Evolutionary conservation across 495 filamentous ascomycete genomes (phyloP).

Genomic region (Penicillium malachiteum): DNA sequence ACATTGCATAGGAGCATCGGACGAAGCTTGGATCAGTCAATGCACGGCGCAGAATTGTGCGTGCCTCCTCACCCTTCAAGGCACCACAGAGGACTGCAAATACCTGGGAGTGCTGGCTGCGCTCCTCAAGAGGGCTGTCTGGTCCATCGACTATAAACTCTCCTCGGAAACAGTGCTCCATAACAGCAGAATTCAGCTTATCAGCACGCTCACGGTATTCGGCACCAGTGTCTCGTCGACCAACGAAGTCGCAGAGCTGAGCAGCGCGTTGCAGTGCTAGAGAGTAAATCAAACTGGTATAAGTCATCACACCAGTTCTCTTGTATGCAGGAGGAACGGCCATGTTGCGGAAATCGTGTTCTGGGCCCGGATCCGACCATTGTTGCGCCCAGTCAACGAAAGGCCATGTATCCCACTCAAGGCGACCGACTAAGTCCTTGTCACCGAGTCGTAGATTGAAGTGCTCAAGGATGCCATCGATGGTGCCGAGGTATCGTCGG

Average conservation of each 20-base stretch:
- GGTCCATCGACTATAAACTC: slow-evolving; percentile 19
- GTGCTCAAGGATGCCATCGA: slow-evolving; percentile 25
- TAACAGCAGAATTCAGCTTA: slow-evolving; percentile 15
- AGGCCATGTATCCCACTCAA: slow-evolving; percentile 24
- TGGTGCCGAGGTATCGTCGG: slow-evolving; percentile 14
- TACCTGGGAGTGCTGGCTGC: slow-evolving; percentile 27
- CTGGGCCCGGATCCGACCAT: slow-evolving; percentile 19
- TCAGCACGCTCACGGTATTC: slow-evolving; percentile 21
- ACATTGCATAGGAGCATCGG: slow-evolving; percentile 23
- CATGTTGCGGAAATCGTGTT: slow-evolving; percentile 15
- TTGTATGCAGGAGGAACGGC: slow-evolving; percentile 19
- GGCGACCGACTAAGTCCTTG: slow-evolving; percentile 19
- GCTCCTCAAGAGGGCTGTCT: slow-evolving; percentile 2
- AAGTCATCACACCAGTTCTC: slow-evolving; percentile 2
- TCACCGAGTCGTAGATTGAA: slow-evolving; percentile 20
- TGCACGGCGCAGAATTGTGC: background rate
- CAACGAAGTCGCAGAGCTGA: slow-evolving; percentile 14
- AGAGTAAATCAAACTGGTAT: background rate
- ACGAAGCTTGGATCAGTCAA: slow-evolving; percentile 1
- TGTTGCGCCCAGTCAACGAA: slow-evolving; percentile 30
- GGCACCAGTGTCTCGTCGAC: slow-evolving; percentile 11
- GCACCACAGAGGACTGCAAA: slow-evolving; percentile 25
- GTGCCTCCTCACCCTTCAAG: slow-evolving; percentile 6
- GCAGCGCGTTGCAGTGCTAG: slow-evolving; percentile 17
- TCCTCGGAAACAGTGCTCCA: slow-evolving; percentile 12